Conservation (phyloP, 2,329 filamentous ascomycete genomes). For the Aspergillus alliaceus region DNA sequence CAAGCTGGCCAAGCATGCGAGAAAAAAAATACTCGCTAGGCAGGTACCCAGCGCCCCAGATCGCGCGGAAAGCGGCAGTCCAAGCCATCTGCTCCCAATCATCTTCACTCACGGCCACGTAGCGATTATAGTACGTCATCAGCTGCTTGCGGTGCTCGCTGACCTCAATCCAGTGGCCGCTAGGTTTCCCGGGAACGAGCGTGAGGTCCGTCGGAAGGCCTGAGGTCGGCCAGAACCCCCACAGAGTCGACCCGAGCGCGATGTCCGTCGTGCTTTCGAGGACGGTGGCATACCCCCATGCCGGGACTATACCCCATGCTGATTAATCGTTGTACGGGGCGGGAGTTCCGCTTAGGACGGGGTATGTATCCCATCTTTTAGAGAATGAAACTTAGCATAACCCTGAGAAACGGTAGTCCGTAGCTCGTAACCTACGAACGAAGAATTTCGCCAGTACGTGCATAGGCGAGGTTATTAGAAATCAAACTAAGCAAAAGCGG, state of each 20-base stretch:
- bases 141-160: slow-evolving; percentile 37
- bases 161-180: slow-evolving; percentile 37
- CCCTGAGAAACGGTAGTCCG: background rate
- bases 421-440: slow-evolving; percentile 1
- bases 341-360: slow-evolving; percentile 33
- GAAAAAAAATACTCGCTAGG: slow-evolving; percentile 34
- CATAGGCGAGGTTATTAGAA: slow-evolving; percentile 21
- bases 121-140: slow-evolving; percentile 49
- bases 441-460: slow-evolving; percentile 8
- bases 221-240: slow-evolving; percentile 47
- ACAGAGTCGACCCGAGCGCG: slow-evolving; percentile 36
- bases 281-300: slow-evolving; percentile 50
- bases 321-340: slow-evolving; percentile 31
- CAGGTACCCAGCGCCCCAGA: slow-evolving; percentile 29
- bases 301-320: slow-evolving; percentile 48
- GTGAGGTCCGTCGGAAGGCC: slow-evolving; percentile 33
- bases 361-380: slow-evolving; percentile 46
- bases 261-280: slow-evolving; percentile 41
- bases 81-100: slow-evolving; percentile 17
- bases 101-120: slow-evolving; percentile 20
- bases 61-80: slow-evolving; percentile 24
- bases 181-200: slow-evolving; percentile 24
- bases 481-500: slow-evolving; percentile 10
- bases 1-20: background rate
- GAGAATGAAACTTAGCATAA: background rate